phyloP scores from a whole-genome alignment of 2,329 filamentous ascomycete species.

The Talaromyces sp. region DNA sequence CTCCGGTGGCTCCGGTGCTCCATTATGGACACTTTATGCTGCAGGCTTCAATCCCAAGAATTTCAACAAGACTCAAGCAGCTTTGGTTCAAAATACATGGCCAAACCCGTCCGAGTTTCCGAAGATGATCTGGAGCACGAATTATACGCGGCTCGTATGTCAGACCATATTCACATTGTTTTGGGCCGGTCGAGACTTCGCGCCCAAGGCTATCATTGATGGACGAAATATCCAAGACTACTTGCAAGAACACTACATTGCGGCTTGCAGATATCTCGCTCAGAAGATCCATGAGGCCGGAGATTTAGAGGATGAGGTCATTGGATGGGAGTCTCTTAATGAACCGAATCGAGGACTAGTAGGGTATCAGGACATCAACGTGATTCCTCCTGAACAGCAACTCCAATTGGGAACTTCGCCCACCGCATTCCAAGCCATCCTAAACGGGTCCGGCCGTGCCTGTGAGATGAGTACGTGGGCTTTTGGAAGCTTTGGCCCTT shows the following conservation, averaged over 20 bases:
- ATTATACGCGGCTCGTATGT: conserved; percentile 82
- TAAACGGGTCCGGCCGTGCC: conserved; percentile 85
- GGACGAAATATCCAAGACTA: conserved; percentile 96
- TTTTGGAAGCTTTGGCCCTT: conserved; percentile 88
- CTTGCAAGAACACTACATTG: conserved; percentile 80
- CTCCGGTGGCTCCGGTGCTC: conserved; percentile 89
- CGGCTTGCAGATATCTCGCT: conserved; percentile 77
- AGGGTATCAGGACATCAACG: conserved; percentile 75
- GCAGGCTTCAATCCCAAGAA: conserved; percentile 83
- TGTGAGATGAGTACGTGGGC: conserved; percentile 91
- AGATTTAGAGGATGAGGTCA: conserved; percentile 75
- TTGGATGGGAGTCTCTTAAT: conserved; percentile 96
- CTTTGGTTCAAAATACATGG: conserved; percentile 92
- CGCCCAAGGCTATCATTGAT: conserved; percentile 92
- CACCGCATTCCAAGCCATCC: conserved; percentile 88
- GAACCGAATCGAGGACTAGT: conserved; percentile 89
- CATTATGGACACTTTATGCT: conserved; percentile 96
- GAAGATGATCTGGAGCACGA: conserved; percentile 99
- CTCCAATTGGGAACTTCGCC: conserved; percentile 90
- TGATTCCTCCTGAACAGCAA: conserved; percentile 81
- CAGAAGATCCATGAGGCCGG: conserved; percentile 84
- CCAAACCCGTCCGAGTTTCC: conserved; percentile 81
- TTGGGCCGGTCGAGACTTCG: conserved; percentile 86
- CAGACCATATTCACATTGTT: conserved; percentile 94
- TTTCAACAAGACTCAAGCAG: conserved; percentile 84